phyloP scores from a whole-genome alignment of 179 eudicot genomes.

The Silene noctiflora region DNA sequence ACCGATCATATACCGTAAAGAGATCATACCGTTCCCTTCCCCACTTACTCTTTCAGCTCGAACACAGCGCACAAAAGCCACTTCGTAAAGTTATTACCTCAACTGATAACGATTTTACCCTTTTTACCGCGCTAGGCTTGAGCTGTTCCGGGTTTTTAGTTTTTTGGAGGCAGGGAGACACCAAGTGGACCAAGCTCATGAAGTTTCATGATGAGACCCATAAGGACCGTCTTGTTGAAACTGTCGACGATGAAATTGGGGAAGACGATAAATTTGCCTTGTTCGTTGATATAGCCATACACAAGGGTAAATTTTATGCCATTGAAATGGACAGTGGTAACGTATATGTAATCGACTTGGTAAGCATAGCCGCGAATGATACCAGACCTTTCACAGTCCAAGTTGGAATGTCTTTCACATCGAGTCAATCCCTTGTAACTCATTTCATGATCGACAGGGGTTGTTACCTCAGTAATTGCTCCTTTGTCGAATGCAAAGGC shows the following conservation, averaged over 20 bases:
- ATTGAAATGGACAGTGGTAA: neutral
- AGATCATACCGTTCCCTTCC: neutral
- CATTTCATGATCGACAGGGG: neutral
- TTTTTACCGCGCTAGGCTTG: neutral
- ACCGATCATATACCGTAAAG: neutral
- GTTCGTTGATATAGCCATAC: neutral
- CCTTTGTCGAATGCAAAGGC: neutral
- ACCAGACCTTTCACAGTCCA: neutral
- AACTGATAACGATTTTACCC: neutral
- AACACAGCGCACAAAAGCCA: neutral
- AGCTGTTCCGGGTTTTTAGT: neutral
- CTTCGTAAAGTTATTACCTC: neutral
- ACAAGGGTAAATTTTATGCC: neutral
- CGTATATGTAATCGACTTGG: neutral
- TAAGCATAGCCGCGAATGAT: neutral
- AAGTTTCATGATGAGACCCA: neutral
- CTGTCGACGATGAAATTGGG: neutral
- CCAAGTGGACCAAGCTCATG: neutral
- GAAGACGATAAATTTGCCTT: neutral
- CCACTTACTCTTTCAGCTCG: neutral
- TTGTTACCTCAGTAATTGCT: neutral
- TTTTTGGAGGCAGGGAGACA: neutral
- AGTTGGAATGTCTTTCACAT: neutral
- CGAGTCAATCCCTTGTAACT: neutral
- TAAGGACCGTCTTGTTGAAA: neutral